Evolutionary conservation across 331 rosid species (phyloP).

Genomic region (Pyracantha coccinea): DNA sequence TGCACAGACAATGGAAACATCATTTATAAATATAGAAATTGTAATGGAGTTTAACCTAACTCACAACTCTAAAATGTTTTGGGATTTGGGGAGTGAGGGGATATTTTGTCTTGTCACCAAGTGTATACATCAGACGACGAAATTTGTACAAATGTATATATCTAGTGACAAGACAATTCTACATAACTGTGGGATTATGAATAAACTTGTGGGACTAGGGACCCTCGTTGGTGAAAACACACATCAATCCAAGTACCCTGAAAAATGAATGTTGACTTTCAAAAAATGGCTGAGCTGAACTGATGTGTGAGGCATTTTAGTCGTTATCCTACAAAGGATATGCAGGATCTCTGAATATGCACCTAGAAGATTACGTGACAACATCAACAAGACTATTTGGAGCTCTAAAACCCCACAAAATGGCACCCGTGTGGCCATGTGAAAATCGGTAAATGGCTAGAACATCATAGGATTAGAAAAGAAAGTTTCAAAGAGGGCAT

Average conservation of each 20-base stretch:
- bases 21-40: background rate
- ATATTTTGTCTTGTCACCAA: too few relatives aligned
- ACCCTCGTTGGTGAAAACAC: background rate
- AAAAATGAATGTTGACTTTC: background rate
- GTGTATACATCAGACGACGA: background rate
- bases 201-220: background rate
- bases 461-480: background rate
- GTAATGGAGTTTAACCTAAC: background rate
- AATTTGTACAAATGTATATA: background rate
- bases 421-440: background rate
- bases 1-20: background rate
- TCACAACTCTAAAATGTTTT: background rate
- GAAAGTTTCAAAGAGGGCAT: background rate
- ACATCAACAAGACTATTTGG: background rate
- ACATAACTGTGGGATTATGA: background rate
- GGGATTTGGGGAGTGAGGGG: background rate
- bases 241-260: background rate
- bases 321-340: background rate
- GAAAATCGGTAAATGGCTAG: background rate
- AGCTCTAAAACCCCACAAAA: background rate
- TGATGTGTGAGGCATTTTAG: background rate
- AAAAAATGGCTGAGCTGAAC: background rate
- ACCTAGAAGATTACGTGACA: background rate
- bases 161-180: background rate
- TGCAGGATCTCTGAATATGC: background rate